Evolutionary conservation across 1,284 basidiomycete genomes (phyloP), one percentile per base, ranked within the genome.

Genomic region (Ceratobasidium papillatum): DNA sequence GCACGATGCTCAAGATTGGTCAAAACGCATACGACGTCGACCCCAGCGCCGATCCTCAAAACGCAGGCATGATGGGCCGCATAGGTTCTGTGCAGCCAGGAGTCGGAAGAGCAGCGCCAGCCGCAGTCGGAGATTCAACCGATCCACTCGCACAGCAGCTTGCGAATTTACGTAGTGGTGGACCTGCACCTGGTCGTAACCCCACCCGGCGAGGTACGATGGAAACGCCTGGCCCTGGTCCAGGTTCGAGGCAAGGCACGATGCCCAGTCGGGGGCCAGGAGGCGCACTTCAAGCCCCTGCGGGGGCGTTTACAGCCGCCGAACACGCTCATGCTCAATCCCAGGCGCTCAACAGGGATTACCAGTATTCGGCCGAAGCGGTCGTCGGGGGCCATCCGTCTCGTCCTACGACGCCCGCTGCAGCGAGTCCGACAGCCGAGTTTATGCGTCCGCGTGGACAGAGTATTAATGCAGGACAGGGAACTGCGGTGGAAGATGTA

Each of bases 61-160:
- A 38, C 68, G 69, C 56, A 5, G 25, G 25, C 17, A 47, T 45
- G 5, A 41, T 62, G 32, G 49, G 22, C 47, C 69, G 58, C 14
- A 62, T 73, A 47, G 69, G 69, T 7, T 17, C 69, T 34, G 41
- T 41, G 32, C 9, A 22, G 27, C 14, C 68, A 27, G 58, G 75
- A 47, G 32, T 76, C 38, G 25, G 54, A 36, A 32, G 49, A 69
- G 78, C 34, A n/a, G n/a, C 75, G 22, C 83, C 77, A 72, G 81
- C 77, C 76, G 81, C 74, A 41, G 82, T 81, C 38, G 82, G 84
- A 0, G 85, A 87, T 75, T 86, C 87, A 17, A 85, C 86, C 45
- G 93, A 95, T 81, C 94, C 94, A 0, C 85, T 95, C 75, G 91
- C 90, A 34, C 89, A 87, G 78, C 91, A 92, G 74, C 86, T 94